A percentile compares a stretch with the other conserved stretches of the same genome.
These are phyloP conservation scores for Botrytis tulipae DNA, from an alignment of 2,329 filamentous ascomycete species.

Conservation along the genomic window DNA sequence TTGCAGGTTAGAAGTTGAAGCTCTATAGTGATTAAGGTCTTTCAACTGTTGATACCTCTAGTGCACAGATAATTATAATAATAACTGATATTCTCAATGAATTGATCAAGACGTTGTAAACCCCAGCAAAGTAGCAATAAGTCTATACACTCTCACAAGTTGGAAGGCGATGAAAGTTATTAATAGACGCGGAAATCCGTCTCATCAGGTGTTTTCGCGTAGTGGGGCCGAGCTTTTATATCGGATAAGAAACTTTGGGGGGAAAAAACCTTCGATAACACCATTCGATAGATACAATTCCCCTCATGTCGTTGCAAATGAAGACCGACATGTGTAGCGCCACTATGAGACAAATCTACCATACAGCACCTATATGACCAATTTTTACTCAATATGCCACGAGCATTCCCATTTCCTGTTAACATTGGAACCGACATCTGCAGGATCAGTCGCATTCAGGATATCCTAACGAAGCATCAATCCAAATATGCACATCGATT, in stretches of 20 bases:
- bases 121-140: too few species aligned
- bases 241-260: not conserved
- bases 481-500: constrained; percentile 20
- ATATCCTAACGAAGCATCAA: constrained; percentile 21
- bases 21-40: not conserved
- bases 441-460: constrained; percentile 59
- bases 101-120: not conserved
- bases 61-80: not conserved
- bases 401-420: constrained; percentile 62
- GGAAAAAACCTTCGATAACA: not conserved
- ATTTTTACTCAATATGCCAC: constrained; percentile 23
- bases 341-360: constrained; percentile 8
- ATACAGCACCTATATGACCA: constrained; percentile 12
- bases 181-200: not conserved
- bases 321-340: not conserved
- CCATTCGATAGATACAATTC: not conserved
- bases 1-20: not conserved
- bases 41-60: not conserved
- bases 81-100: not conserved
- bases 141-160: not conserved
- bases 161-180: not conserved
- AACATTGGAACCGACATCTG: constrained; percentile 79
- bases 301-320: not conserved
- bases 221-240: not conserved
- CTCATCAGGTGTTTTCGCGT: not conserved